A percentile compares a stretch with the other conserved stretches of the same genome.
Evolutionary conservation across 257 asterid genomes (phyloP).

Genomic region (Craterostigma plantagineum): DNA sequence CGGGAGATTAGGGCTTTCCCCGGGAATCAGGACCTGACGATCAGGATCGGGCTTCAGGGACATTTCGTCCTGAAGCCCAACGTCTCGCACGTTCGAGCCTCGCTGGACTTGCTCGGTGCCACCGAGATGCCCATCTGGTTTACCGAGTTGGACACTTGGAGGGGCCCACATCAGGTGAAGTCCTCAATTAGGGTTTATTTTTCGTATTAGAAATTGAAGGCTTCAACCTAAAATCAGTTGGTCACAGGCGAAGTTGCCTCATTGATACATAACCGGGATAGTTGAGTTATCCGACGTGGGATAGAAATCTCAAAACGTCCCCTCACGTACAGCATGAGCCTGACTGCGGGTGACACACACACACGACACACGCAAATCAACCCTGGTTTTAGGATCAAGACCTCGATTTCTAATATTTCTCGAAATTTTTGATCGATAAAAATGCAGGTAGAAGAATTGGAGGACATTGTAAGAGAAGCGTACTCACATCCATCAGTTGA

Average conservation of each 20-base stretch:
- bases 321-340: too few relatives aligned
- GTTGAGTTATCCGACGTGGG: too few relatives aligned
- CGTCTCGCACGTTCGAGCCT: slow-evolving; percentile 22
- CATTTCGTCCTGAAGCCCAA: slow-evolving; percentile 21
- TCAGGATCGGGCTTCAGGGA: slow-evolving; percentile 34
- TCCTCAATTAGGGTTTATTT: background rate
- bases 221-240: background rate
- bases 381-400: too few relatives aligned
- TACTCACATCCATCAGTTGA: slow-evolving; percentile 43
- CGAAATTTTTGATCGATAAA: too few relatives aligned
- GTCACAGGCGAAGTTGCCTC: too few relatives aligned
- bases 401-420: too few relatives aligned
- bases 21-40: slow-evolving; percentile 21
- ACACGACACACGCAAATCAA: too few relatives aligned
- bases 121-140: slow-evolving; percentile 30
- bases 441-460: slow-evolving; percentile 10
- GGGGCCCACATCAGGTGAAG: slow-evolving; percentile 24
- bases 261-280: too few relatives aligned
- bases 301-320: too few relatives aligned
- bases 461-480: slow-evolving; percentile 31
- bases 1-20: slow-evolving; percentile 23
- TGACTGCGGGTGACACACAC: too few relatives aligned
- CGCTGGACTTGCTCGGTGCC: slow-evolving; percentile 28
- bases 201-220: background rate
- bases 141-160: slow-evolving; percentile 22